These are phyloP conservation scores for Adiantum capillusveneris DNA, from an alignment of 75 land plant genomes.

Conservation along the genomic window DNA sequence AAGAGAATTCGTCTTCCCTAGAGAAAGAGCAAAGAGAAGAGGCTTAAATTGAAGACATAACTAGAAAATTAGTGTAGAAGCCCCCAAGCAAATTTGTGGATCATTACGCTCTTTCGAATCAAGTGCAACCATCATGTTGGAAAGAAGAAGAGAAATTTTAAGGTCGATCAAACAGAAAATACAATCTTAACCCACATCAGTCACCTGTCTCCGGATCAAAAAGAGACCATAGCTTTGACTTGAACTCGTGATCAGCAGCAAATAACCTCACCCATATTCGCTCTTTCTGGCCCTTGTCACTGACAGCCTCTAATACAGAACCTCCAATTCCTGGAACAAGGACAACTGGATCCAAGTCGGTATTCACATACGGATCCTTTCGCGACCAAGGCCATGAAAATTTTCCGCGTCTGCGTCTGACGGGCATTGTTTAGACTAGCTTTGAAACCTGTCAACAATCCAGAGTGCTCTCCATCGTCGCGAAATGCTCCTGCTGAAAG, in stretches of 20 bases:
- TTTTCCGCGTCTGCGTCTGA: no score
- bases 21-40: no score
- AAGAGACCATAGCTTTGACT: slow-evolving; percentile 77
- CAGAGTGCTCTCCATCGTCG: no score
- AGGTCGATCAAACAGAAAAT: no score
- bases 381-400: slow-evolving; percentile 31
- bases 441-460: no score
- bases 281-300: slow-evolving; percentile 56
- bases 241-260: slow-evolving; percentile 73
- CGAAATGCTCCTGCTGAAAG: no score
- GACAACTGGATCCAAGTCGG: slow-evolving; percentile 76
- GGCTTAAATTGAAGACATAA: no score
- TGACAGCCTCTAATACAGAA: slow-evolving; percentile 71
- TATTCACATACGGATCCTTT: slow-evolving; percentile 43
- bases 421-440: no score
- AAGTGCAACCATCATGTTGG: no score
- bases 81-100: neutral
- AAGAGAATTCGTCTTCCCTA: slow-evolving; percentile 76
- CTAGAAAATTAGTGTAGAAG: no score
- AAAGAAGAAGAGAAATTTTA: no score
- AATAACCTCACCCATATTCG: slow-evolving; percentile 92
- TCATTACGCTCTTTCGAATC: neutral
- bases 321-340: slow-evolving; percentile 96
- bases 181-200: no score
- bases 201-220: slow-evolving; percentile 84